These are phyloP conservation scores for Thelonectria blattea DNA, from an alignment of 2,329 filamentous ascomycete genomes.

Conservation along the genomic window DNA sequence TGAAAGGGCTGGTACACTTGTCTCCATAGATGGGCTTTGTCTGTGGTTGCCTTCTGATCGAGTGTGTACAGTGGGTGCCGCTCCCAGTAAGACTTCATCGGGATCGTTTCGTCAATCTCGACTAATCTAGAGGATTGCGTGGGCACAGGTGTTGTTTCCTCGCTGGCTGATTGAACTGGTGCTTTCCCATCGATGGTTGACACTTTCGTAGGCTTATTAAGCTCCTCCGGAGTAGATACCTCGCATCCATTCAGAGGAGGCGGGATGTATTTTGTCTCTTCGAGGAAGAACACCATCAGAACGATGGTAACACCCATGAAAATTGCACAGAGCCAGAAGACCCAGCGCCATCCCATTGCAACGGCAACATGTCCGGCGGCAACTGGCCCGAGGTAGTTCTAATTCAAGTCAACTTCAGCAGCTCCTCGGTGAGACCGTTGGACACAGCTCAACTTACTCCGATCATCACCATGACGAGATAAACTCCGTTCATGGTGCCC, in stretches of 20 bases:
- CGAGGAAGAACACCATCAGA: conserved; percentile 18
- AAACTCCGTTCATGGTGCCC: conserved; percentile 39
- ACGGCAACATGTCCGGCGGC: conserved; percentile 21
- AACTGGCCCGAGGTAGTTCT: conserved; percentile 31
- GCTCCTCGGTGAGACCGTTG: accelerated
- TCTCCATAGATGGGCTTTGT: neutral
- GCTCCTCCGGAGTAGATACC: neutral
- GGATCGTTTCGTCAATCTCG: conserved; percentile 9
- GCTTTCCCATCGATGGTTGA: neutral
- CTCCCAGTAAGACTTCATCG: conserved; percentile 14
- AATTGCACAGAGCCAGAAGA: conserved; percentile 16
- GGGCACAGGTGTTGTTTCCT: neutral
- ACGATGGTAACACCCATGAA: conserved; percentile 11
- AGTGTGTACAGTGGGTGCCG: conserved; percentile 11
- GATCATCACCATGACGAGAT: conserved; percentile 26
- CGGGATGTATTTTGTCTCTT: conserved; percentile 17
- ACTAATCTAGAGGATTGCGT: neutral
- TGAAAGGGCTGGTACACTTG: conserved; percentile 14
- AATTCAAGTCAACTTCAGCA: neutral
- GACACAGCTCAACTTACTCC: conserved; percentile 7
- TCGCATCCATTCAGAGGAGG: conserved; percentile 5
- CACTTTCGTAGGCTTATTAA: neutral
- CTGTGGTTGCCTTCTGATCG: conserved; percentile 6
- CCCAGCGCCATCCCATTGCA: conserved; percentile 21
- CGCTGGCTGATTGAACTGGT: neutral